Evolutionary conservation across 352 stramenopile species (phyloP).

Genomic region (Phytophthora multivora): DNA sequence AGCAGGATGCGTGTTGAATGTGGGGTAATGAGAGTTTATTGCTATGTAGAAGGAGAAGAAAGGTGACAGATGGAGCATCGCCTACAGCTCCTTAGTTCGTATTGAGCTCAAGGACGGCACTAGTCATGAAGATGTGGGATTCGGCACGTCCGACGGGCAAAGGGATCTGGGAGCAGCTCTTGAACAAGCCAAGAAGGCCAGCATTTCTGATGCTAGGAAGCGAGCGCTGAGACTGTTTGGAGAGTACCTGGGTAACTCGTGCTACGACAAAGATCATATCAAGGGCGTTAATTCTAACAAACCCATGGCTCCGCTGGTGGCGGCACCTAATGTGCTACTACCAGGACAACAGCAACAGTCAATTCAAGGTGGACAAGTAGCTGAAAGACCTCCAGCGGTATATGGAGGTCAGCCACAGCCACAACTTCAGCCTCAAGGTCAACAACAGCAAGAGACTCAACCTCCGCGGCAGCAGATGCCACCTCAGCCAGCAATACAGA

Average conservation of each 20-base stretch:
- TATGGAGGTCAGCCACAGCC: slow-evolving; percentile 7
- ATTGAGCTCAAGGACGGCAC: slow-evolving; percentile 89
- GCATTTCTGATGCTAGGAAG: slow-evolving; percentile 86
- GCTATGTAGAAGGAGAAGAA: slow-evolving; percentile 64
- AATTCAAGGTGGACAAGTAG: neutral
- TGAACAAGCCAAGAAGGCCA: slow-evolving; percentile 88
- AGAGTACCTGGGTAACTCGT: slow-evolving; percentile 88
- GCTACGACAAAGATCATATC: slow-evolving; percentile 88
- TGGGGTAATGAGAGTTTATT: neutral
- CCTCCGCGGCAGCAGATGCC: slow-evolving; percentile 8
- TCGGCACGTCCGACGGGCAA: slow-evolving; percentile 80
- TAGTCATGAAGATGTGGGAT: slow-evolving; percentile 83
- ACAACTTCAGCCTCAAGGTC: slow-evolving; percentile 10
- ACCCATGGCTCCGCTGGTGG: slow-evolving; percentile 24
- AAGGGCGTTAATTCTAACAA: slow-evolving; percentile 74
- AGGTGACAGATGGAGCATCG: slow-evolving; percentile 73
- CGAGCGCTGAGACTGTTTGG: slow-evolving; percentile 81
- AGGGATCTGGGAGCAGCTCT: slow-evolving; percentile 73
- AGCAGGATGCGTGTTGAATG: neutral
- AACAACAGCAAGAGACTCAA: slow-evolving; percentile 15
- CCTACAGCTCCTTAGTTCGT: slow-evolving; percentile 76
- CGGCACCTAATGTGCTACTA: slow-evolving; percentile 25
- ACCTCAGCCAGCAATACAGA: slow-evolving; percentile 4
- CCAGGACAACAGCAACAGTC: slow-evolving; percentile 19
- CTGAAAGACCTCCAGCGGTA: neutral